A percentile compares a stretch with the other conserved stretches of the same genome.
Evolutionary conservation across 805 yeast genomes (phyloP).

Genomic region (Wickerhamomyces sydowiorum): DNA sequence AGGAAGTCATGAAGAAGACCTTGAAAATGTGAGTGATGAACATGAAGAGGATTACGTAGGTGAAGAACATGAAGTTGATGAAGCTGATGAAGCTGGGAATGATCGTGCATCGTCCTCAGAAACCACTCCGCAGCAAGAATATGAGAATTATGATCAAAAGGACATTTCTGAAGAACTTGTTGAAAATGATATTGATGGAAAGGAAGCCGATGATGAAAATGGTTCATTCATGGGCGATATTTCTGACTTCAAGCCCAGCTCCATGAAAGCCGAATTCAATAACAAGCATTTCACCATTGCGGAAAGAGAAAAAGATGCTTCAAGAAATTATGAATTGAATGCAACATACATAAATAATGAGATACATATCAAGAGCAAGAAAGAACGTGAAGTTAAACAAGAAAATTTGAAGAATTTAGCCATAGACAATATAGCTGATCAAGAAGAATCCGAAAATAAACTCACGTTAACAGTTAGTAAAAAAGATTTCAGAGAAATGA

Average conservation of each 20-base stretch:
- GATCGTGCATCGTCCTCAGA: too few relatives aligned
- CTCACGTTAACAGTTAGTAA: constrained; percentile 62
- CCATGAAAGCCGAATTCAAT: background rate
- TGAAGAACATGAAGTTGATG: constrained; percentile 1
- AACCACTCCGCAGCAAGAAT: too few relatives aligned
- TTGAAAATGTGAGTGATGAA: too few relatives aligned
- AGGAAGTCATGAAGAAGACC: constrained; percentile 1
- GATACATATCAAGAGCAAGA: background rate
- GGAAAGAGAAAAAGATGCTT: constrained; percentile 4
- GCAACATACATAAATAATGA: background rate
- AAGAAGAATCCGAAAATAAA: constrained; percentile 48
- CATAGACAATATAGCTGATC: constrained; percentile 39
- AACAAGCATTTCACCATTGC: background rate
- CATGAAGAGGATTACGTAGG: constrained; percentile 2
- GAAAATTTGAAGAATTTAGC: background rate
- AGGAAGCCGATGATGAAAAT: constrained; percentile 2
- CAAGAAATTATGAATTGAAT: background rate
- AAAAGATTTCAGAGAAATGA: constrained; percentile 69
- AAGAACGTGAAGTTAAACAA: constrained; percentile 1
- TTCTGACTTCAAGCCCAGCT: background rate
- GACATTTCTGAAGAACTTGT: too few relatives aligned
- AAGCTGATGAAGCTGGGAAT: too few relatives aligned
- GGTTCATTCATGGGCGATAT: background rate
- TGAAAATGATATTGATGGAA: background rate
- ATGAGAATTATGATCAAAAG: too few relatives aligned